Conservation (phyloP, 2,329 filamentous ascomycete species). For the Phialemonium atrogriseum region DNA sequence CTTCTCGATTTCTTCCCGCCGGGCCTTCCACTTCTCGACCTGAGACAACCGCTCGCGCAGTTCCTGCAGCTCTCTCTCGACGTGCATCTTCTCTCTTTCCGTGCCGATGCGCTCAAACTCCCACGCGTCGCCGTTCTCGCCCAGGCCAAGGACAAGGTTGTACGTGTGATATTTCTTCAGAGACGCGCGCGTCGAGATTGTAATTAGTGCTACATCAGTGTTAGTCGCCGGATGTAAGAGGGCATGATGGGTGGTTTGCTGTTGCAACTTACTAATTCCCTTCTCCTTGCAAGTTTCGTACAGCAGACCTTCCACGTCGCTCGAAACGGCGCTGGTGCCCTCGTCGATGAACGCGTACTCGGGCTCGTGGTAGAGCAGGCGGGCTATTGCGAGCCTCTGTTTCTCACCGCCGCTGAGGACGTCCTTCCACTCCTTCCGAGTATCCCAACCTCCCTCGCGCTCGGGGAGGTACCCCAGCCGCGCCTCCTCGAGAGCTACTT, state of each 20-base stretch:
- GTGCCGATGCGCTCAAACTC: conserved; percentile 91
- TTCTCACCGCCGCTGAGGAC: conserved; percentile 97
- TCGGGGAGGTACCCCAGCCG: conserved; percentile 82
- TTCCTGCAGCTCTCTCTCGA: conserved; percentile 84
- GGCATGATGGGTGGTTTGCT: too few species aligned
- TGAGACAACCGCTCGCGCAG: conserved; percentile 70
- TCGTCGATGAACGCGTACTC: conserved; percentile 93
- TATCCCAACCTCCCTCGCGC: conserved; percentile 93
- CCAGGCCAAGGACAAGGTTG: conserved; percentile 77
- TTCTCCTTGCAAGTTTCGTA: conserved; percentile 91
- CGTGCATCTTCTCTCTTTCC: conserved; percentile 82
- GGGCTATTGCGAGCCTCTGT: conserved; percentile 85
- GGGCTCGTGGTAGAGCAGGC: conserved; percentile 89
- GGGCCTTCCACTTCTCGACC: conserved; percentile 75
- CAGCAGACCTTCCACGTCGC: conserved; percentile 85
- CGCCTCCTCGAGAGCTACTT: conserved; percentile 71
- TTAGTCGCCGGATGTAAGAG: too few species aligned
- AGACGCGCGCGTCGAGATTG: conserved; percentile 87
- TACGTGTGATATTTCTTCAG: conserved; percentile 94
- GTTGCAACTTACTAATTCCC: conserved; percentile 76
- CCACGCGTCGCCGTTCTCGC: conserved; percentile 78
- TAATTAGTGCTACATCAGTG: conserved; percentile 66
- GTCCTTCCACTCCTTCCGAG: conserved; percentile 96
- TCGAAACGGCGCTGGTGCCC: conserved; percentile 87
- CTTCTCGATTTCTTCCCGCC: conserved; percentile 70